These are phyloP conservation scores for Pharus latifolius DNA, from an alignment of 176 grass and related monocot genomes.

Conservation along the genomic window DNA sequence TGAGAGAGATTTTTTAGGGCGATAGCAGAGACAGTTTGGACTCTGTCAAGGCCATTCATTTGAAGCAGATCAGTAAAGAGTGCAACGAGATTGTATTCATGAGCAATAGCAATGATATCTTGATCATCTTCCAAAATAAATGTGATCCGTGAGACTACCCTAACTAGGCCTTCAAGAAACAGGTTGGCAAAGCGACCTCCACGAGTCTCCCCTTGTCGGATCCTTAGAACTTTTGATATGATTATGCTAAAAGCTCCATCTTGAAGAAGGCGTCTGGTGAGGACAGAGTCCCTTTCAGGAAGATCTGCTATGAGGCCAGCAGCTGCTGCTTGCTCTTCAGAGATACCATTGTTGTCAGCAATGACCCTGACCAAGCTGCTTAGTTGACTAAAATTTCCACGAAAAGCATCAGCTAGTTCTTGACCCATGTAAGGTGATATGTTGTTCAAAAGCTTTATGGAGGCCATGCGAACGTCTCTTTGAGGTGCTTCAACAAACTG, in stretches of 20 bases:
- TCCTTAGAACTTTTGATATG: slow-evolving; percentile 53
- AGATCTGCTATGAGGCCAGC: slow-evolving; percentile 74
- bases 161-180: slow-evolving; percentile 88
- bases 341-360: slow-evolving; percentile 71
- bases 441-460: slow-evolving; percentile 77
- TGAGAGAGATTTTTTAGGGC: slow-evolving; percentile 70
- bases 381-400: slow-evolving; percentile 69
- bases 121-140: slow-evolving; percentile 59
- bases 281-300: slow-evolving; percentile 56
- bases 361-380: slow-evolving; percentile 76
- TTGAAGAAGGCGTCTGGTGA: slow-evolving; percentile 75
- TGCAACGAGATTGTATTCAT: slow-evolving; percentile 61
- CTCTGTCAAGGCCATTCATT: slow-evolving; percentile 75
- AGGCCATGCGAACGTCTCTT: slow-evolving; percentile 78
- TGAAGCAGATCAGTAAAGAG: slow-evolving; percentile 93
- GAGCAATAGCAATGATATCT: slow-evolving; percentile 49
- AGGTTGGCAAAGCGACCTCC: slow-evolving; percentile 77
- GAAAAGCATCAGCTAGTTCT: slow-evolving; percentile 82
- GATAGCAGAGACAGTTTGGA: slow-evolving; percentile 65
- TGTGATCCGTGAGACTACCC: slow-evolving; percentile 62
- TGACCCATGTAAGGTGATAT: slow-evolving; percentile 79
- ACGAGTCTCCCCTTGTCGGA: slow-evolving; percentile 68
- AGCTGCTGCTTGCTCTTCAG: slow-evolving; percentile 91
- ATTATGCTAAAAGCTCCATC: slow-evolving; percentile 64
- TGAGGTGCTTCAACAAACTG: slow-evolving; percentile 98